phyloP scores from a whole-genome alignment of 768 basidiomycete genomes.

The Russula earlei region DNA sequence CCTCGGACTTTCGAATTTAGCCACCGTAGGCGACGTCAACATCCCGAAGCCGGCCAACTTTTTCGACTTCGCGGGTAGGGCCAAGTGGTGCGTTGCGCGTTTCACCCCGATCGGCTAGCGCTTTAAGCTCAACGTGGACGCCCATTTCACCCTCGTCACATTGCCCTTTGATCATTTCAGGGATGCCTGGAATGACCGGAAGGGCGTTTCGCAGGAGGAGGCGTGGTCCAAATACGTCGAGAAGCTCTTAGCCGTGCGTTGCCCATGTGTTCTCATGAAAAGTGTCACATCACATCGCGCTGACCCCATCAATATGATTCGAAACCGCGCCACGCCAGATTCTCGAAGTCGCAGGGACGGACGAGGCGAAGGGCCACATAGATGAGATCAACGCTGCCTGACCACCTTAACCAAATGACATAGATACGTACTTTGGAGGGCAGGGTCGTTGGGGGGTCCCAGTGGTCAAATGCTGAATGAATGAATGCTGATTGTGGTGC shows the following conservation, averaged over 20 bases:
- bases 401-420: neutral
- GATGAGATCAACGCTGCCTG: constrained; percentile 50
- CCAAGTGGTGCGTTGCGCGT: constrained; percentile 71
- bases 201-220: constrained; percentile 66
- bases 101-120: neutral
- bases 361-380: constrained; percentile 46
- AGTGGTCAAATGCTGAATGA: too few relatives aligned
- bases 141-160: neutral
- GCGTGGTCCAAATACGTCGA: constrained; percentile 68
- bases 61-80: constrained; percentile 80
- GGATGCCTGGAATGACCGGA: constrained; percentile 76
- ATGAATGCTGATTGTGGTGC: too few relatives aligned
- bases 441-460: too few relatives aligned
- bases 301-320: constrained; percentile 7
- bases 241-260: constrained; percentile 55
- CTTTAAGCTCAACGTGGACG: constrained; percentile 1
- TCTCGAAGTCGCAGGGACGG: constrained; percentile 42
- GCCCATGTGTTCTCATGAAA: neutral
- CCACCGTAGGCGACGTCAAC: constrained; percentile 64
- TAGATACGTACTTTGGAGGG: too few relatives aligned
- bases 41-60: constrained; percentile 61
- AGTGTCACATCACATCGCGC: constrained; percentile 8
- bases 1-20: constrained; percentile 30
- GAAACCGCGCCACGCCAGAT: constrained; percentile 40
- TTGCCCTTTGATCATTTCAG: constrained; percentile 32